A percentile compares a stretch with the other conserved stretches of the same genome.
phyloP scores from a whole-genome alignment of 2,329 filamentous ascomycete genomes.

The Arthrobotrys sinensis region DNA sequence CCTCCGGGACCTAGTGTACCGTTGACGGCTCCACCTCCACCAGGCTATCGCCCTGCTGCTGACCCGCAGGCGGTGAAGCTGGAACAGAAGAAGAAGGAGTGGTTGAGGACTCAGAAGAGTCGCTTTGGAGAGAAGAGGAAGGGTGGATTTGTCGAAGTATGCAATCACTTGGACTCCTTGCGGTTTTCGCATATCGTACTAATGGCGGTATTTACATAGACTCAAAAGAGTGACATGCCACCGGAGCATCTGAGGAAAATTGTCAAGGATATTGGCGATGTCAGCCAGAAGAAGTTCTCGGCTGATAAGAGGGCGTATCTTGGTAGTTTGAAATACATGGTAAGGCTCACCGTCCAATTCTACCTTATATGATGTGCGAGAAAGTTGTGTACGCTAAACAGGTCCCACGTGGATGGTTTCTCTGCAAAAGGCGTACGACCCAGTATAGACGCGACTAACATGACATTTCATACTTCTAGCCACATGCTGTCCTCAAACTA shows the following conservation, averaged over 20 bases:
- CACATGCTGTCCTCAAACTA: slow-evolving; percentile 95
- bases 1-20: slow-evolving; percentile 69
- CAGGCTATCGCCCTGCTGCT: slow-evolving; percentile 83
- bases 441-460: slow-evolving; percentile 62
- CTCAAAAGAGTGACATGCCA: slow-evolving; percentile 98
- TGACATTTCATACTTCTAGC: slow-evolving; percentile 67
- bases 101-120: slow-evolving; percentile 90
- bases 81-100: slow-evolving; percentile 99
- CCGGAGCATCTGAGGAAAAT: slow-evolving; percentile 98
- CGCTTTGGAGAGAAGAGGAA: slow-evolving; percentile 97
- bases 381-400: slow-evolving; percentile 61
- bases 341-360: slow-evolving; percentile 53
- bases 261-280: slow-evolving; percentile 97
- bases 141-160: slow-evolving; percentile 86
- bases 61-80: slow-evolving; percentile 94
- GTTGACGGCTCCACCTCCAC: slow-evolving; percentile 79
- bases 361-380: slow-evolving; percentile 21
- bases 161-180: background rate
- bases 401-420: slow-evolving; percentile 54
- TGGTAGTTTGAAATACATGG: slow-evolving; percentile 97
- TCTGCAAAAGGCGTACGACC: slow-evolving; percentile 47
- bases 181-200: background rate
- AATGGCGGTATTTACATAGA: slow-evolving; percentile 67
- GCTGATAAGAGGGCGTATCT: slow-evolving; percentile 98
- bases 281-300: slow-evolving; percentile 99